Conservation (phyloP, 768 basidiomycete genomes). For the Termitomyces sp. region DNA sequence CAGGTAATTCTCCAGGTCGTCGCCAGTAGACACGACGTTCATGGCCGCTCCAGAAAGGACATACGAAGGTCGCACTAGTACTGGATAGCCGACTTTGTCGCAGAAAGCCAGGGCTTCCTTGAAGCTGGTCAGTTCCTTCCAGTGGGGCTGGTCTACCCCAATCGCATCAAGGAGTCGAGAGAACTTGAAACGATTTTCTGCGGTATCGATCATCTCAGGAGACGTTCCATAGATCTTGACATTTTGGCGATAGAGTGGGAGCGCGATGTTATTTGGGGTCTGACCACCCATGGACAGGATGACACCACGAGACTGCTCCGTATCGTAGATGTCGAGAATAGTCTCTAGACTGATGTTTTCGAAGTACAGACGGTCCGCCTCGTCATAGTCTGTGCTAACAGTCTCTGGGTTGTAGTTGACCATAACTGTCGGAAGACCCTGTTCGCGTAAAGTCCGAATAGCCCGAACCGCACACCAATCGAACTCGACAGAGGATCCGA, state of each 20-base stretch:
- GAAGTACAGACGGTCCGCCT: constrained; percentile 97
- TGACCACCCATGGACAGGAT: constrained; percentile 99
- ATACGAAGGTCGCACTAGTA: constrained; percentile 95
- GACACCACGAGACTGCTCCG: constrained; percentile 83
- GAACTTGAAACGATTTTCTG: constrained; percentile 99
- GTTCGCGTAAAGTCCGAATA: constrained; percentile 92
- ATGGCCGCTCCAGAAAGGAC: constrained; percentile 99
- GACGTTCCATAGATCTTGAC: constrained; percentile 99
- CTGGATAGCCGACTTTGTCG: constrained; percentile 89
- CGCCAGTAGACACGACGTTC: constrained; percentile 95
- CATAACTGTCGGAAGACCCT: constrained; percentile 94
- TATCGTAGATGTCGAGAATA: constrained; percentile 94
- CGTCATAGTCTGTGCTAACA: constrained; percentile 98
- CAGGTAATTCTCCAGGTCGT: constrained; percentile 89
- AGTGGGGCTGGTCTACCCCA: constrained; percentile 95
- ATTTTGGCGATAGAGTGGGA: constrained; percentile 93
- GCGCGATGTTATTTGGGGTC: constrained; percentile 97
- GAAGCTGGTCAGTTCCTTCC: constrained; percentile 95
- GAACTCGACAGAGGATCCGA: constrained; percentile 98
- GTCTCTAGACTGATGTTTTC: constrained; percentile 98
- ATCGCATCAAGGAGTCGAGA: constrained; percentile 96
- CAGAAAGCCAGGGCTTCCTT: constrained; percentile 88
- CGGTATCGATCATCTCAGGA: constrained; percentile 99
- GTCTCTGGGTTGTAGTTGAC: constrained; percentile 99
- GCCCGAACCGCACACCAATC: constrained; percentile 99